Percentiles rank a stretch among this genome's conserved stretches.
Conservation (phyloP, 768 basidiomycete species). For the Tricholoma sp. region DNA sequence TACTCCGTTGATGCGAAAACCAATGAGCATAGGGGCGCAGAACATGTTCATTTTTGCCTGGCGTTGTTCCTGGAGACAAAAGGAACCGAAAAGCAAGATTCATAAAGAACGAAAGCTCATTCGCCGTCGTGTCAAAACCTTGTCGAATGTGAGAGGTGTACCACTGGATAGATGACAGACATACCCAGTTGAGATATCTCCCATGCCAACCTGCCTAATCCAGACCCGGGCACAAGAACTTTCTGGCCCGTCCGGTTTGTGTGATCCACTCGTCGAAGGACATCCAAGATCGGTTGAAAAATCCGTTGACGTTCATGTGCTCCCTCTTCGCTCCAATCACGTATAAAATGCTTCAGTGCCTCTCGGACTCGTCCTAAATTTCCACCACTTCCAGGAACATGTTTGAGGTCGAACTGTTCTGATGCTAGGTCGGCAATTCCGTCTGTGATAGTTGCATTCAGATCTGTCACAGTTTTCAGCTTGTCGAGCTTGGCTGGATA, state of each 20-base stretch:
- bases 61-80: constrained; percentile 42
- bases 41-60: constrained; percentile 38
- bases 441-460: constrained; percentile 34
- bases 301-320: constrained; percentile 46
- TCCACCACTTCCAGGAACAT: constrained; percentile 12
- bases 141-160: constrained; percentile 4
- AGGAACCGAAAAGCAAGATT: constrained; percentile 55
- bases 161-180: constrained; percentile 5
- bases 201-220: constrained; percentile 62
- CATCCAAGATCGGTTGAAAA: constrained; percentile 51
- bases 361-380: constrained; percentile 51
- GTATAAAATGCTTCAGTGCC: constrained; percentile 60
- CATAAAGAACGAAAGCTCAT: constrained; percentile 65
- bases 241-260: constrained; percentile 27
- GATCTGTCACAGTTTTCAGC: constrained; percentile 34
- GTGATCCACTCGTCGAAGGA: constrained; percentile 29
- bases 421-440: constrained; percentile 36
- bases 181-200: constrained; percentile 58
- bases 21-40: constrained; percentile 61
- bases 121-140: constrained; percentile 56
- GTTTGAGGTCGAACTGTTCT: constrained; percentile 22
- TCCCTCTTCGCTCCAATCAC: constrained; percentile 67
- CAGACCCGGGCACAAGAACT: constrained; percentile 61
- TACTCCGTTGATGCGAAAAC: constrained; percentile 63
- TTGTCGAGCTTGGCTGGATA: constrained; percentile 49